Evolutionary conservation across 306 rosid species (phyloP), one percentile per base, ranked within the genome.

Genomic region (Prosopis cineraria): DNA sequence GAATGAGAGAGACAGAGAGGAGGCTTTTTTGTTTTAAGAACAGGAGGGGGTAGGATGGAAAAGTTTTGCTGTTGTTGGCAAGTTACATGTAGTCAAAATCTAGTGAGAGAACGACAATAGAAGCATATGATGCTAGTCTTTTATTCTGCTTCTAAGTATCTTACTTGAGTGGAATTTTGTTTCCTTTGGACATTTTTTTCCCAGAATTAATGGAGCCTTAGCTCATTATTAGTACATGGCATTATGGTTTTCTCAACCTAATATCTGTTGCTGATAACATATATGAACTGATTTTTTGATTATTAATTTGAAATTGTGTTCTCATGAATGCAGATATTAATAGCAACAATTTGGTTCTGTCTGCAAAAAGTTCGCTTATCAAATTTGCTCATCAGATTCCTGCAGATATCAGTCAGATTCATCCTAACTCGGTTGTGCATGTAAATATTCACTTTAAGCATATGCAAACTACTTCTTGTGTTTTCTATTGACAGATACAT

Each of bases 291-390:
- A 59, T 55, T 24, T 24, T 70, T 75, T 27, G n/a, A 33, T 47
- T 53, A 48, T 53, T 74, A 64, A 58, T 62, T 47, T 72, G 3
- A 34, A 48, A 43, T 69, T 10, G 75, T 2, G 29, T 83, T 80
- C 66, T 78, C 20, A 30, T 80, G 24, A 9, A 77, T 82, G 86
- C 71, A 92, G 99, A 92, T 84, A 75, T 87, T 68, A 87, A 82
- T 60, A 89, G 91, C 66, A 89, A 81, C 87, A 88, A 84, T 82
- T 76, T 91, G 84, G 68, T 89, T 82, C 89, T 95, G 25, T 93
- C 99, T 45, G 97, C 96, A 79, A 95, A 95, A 81, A 58, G 81
- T 80, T 95, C 99, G 11, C 89, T 95, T 58, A 73, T 93, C 68
- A 92, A 91, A 74, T 86, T 76, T 64, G 81, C 91, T 82, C 70